A percentile compares a stretch with the other conserved stretches of the same genome.
Evolutionary conservation across 2,329 filamentous ascomycete genomes (phyloP).

Genomic region (Malbranchea zuffiana): DNA sequence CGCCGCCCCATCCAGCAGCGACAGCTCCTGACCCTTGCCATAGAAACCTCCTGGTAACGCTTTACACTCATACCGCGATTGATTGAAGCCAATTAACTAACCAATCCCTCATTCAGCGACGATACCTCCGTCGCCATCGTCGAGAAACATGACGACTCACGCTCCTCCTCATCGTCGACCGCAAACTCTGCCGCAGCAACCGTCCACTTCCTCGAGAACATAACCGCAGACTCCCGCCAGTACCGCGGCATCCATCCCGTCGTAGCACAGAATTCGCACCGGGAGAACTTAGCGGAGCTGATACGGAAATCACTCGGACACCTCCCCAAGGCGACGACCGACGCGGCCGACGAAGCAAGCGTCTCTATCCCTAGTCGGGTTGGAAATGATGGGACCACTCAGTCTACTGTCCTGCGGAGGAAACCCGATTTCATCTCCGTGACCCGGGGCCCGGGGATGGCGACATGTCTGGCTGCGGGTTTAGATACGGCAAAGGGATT

Average conservation of each 20-base stretch:
- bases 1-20: background rate
- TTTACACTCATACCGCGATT: background rate
- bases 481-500: slow-evolving; percentile 80
- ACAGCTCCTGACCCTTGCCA: slow-evolving; percentile 46
- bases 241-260: slow-evolving; percentile 73
- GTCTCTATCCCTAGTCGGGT: slow-evolving; percentile 14
- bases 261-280: slow-evolving; percentile 64
- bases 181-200: slow-evolving; percentile 31
- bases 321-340: slow-evolving; percentile 36
- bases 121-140: slow-evolving; percentile 84
- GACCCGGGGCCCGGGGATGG: slow-evolving; percentile 85
- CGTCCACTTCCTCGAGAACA: slow-evolving; percentile 67
- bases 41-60: slow-evolving; percentile 58
- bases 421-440: slow-evolving; percentile 77
- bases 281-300: slow-evolving; percentile 56
- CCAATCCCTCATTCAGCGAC: slow-evolving; percentile 46
- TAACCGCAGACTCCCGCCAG: slow-evolving; percentile 66
- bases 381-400: slow-evolving; percentile 16
- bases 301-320: slow-evolving; percentile 51
- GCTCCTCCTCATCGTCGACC: background rate
- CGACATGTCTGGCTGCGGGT: slow-evolving; percentile 63
- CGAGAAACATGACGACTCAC: slow-evolving; percentile 39
- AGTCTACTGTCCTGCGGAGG: slow-evolving; percentile 22
- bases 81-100: slow-evolving; percentile 6
- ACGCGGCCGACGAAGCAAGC: slow-evolving; percentile 3